phyloP scores from a whole-genome alignment of 306 rosid genomes.

The Sindora glabra region DNA sequence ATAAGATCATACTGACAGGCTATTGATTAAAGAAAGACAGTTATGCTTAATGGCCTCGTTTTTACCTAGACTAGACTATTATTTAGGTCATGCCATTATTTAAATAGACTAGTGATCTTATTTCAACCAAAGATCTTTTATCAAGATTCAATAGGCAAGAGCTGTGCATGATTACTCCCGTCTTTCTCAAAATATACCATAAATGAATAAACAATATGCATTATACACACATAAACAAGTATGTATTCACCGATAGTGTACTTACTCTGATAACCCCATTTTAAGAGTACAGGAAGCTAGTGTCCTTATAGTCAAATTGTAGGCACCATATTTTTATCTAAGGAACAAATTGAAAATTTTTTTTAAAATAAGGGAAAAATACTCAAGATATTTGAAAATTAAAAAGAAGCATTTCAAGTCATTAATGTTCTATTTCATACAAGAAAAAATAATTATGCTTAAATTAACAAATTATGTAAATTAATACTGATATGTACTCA shows the following conservation, averaged over 20 bases:
- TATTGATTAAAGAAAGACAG: slow-evolving; percentile 6
- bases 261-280: no score
- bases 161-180: background rate
- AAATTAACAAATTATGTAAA: no score
- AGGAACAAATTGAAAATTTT: no score
- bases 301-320: no score
- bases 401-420: no score
- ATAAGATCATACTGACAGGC: background rate
- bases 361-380: no score
- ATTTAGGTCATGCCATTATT: slow-evolving; percentile 5
- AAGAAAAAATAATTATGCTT: no score
- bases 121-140: background rate
- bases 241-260: background rate
- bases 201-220: background rate
- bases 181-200: background rate
- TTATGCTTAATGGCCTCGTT: background rate
- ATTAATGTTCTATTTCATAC: no score
- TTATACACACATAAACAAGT: background rate
- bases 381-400: no score
- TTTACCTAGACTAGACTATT: background rate
- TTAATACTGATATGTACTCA: no score
- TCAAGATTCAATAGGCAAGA: slow-evolving; percentile 2
- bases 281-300: no score
- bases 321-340: no score
- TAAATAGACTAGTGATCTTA: background rate